Base-by-base conservation (phyloP, 345 rosid genomes). In the Lepidium aucheri region DNA sequence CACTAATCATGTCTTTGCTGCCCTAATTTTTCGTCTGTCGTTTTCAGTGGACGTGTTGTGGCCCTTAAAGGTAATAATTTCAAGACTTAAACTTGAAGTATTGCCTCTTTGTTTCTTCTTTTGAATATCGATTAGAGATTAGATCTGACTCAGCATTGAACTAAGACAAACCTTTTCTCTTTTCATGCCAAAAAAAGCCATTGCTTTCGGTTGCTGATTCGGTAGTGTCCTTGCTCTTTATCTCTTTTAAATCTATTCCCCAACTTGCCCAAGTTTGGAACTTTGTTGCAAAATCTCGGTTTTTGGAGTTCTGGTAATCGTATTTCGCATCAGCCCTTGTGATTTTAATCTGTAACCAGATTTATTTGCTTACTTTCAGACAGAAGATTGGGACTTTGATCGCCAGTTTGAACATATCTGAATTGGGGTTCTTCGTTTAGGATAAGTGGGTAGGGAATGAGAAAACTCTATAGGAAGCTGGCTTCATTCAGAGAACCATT, bases 381-480 rank as follows among this genome's bases (percentile, higher is more conserved):
- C 3, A 4, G 16, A 47, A 68, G 42, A 18, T 49, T 73, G 4
- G 28, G 54, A 59, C 50, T 56, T 65, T 56, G 38, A 13, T 46
- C 30, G 34, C 33, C 28, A 34, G 13, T 53, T 4, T 53, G 1
- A n/a, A 32, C 14, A 8, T 16, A 32, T 47, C n/a, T 24, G 40
- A 51, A 39, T 52, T 52, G 50, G 33, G 47, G 10, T 46, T 44
- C 54, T 45, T 65, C 20, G 22, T 65, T 44, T 63, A 50, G n/a
- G n/a, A n/a, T n/a, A n/a, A n/a, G n/a, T n/a, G 41, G 52, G 46
- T 36, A 47, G 65, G 65, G 67, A 47, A 82, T 79, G 85, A 73
- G 79, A 70, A 82, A 79, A 47, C 14, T 79, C 17, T 79, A 72
- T 54, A 79, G 81, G 76, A 75, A 77, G 58, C 63, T 82, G 67